phyloP scores from a whole-genome alignment of 441 rosid genomes.

The Hypseocharis bilobata region DNA sequence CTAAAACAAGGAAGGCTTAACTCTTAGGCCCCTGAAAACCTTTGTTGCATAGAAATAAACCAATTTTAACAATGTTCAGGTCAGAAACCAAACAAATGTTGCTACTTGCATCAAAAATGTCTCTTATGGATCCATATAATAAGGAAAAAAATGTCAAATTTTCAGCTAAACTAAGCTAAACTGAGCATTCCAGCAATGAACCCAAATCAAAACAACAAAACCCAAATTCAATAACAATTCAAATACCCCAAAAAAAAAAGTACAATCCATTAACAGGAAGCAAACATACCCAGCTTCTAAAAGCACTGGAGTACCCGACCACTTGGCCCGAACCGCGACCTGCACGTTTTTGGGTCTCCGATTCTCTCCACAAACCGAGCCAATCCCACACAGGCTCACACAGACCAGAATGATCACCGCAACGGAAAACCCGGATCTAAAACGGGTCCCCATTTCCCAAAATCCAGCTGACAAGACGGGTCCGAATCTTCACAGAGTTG shows the following conservation, averaged over 20 bases:
- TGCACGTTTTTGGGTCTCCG: constrained; percentile 86
- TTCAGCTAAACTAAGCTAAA: neutral
- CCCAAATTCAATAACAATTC: neutral
- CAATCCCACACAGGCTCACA: constrained; percentile 29
- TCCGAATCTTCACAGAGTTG: neutral
- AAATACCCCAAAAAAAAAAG: neutral
- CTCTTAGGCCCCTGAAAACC: no score
- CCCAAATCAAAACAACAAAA: neutral
- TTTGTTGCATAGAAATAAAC: neutral
- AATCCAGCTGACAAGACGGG: neutral
- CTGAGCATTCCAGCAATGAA: neutral
- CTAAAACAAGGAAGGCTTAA: neutral
- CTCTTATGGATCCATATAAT: neutral
- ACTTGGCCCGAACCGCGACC: constrained; percentile 78
- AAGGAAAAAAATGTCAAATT: neutral
- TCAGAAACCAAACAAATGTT: neutral
- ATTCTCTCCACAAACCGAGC: constrained; percentile 44
- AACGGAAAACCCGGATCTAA: constrained; percentile 51
- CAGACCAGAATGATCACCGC: constrained; percentile 30
- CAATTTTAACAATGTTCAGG: neutral
- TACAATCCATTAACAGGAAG: neutral
- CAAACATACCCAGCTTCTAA: constrained; percentile 78
- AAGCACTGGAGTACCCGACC: constrained; percentile 94
- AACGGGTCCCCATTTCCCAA: constrained; percentile 38
- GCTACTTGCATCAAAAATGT: neutral